phyloP scores from a whole-genome alignment of 768 basidiomycete species.

The Candolleomyces aberdarensis region DNA sequence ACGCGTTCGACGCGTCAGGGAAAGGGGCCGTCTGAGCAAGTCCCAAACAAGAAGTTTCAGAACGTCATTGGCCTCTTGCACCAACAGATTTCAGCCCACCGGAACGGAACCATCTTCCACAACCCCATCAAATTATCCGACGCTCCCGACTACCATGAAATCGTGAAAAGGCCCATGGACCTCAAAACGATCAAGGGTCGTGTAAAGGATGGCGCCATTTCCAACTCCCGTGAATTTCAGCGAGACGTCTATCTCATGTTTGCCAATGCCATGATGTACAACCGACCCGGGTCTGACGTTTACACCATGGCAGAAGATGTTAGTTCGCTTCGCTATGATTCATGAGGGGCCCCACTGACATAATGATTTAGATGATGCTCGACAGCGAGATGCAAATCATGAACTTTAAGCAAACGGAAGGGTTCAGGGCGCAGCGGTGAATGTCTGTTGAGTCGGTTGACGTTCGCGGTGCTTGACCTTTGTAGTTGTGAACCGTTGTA shows the following conservation, averaged over 20 bases:
- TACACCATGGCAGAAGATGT: conserved; percentile 91
- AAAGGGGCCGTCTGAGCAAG: conserved; percentile 34
- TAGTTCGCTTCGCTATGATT: conserved; percentile 23
- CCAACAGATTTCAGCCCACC: conserved; percentile 78
- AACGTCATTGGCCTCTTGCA: conserved; percentile 79
- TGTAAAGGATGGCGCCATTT: conserved; percentile 80
- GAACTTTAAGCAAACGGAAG: conserved; percentile 5
- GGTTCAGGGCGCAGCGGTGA: background rate
- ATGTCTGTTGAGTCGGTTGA: background rate
- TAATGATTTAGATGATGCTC: conserved; percentile 26
- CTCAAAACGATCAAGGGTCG: conserved; percentile 88
- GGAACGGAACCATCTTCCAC: conserved; percentile 87
- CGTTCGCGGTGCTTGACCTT: too few relatives aligned
- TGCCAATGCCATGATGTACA: conserved; percentile 97
- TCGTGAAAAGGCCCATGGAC: conserved; percentile 94
- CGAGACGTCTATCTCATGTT: conserved; percentile 92
- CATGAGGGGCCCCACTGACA: background rate
- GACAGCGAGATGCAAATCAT: conserved; percentile 31
- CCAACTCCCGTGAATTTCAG: conserved; percentile 83
- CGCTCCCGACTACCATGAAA: conserved; percentile 88
- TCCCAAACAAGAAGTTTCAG: conserved; percentile 72
- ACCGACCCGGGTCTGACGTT: conserved; percentile 82
- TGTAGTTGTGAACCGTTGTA: too few relatives aligned
- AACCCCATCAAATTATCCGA: conserved; percentile 86
- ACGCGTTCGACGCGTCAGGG: conserved; percentile 29